Percentiles rank a stretch among this genome's conserved stretches.
These are phyloP conservation scores for Ustilago trichophora DNA, from an alignment of 1,284 basidiomycete species.

Conservation along the genomic window DNA sequence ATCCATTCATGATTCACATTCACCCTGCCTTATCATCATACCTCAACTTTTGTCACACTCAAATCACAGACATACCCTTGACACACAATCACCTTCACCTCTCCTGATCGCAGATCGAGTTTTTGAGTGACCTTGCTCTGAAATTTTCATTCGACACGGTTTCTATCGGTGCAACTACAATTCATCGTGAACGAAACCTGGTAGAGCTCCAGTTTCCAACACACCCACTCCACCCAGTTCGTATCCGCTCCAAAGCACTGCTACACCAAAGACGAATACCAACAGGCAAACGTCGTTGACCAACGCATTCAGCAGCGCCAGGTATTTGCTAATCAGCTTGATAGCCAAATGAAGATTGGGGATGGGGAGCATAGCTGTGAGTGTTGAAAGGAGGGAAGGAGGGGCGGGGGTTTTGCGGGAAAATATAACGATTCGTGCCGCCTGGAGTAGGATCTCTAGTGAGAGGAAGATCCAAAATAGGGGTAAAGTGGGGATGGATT, in stretches of 20 bases:
- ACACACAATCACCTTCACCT: too few relatives aligned
- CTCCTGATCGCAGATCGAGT: too few relatives aligned
- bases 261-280: constrained; percentile 50
- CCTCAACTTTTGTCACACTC: too few relatives aligned
- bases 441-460: constrained; percentile 57
- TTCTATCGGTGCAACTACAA: too few relatives aligned
- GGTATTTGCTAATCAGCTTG: constrained; percentile 25
- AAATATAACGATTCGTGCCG: constrained; percentile 45
- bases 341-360: constrained; percentile 31
- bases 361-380: constrained; percentile 35
- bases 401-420: constrained; percentile 33
- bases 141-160: too few relatives aligned
- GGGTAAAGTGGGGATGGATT: constrained; percentile 24
- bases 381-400: constrained; percentile 26
- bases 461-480: constrained; percentile 64
- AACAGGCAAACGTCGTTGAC: constrained; percentile 51
- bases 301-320: constrained; percentile 37
- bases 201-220: constrained; percentile 4
- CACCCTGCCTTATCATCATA: too few relatives aligned
- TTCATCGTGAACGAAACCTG: constrained; percentile 21
- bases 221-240: constrained; percentile 27
- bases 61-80: too few relatives aligned
- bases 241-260: constrained; percentile 38
- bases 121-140: too few relatives aligned
- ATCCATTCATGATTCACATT: too few relatives aligned